Conservation (phyloP, 805 yeast genomes). For the Lachancea waltii region DNA sequence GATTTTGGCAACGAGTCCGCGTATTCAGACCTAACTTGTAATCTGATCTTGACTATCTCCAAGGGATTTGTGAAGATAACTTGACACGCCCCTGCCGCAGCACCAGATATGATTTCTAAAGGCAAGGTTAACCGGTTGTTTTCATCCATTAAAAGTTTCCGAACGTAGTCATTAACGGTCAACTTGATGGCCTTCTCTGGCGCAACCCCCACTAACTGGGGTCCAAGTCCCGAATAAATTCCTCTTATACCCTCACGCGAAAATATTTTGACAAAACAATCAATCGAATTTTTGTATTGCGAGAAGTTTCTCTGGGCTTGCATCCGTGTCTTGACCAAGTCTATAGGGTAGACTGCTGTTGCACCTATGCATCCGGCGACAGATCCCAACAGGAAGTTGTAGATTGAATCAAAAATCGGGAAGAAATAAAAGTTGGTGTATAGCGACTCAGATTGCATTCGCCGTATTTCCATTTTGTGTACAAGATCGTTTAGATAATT, state of each 20-base stretch:
- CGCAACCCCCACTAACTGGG: slow-evolving; percentile 94
- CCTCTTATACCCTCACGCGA: slow-evolving; percentile 76
- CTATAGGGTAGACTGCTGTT: slow-evolving; percentile 95
- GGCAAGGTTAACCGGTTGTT: slow-evolving; percentile 42
- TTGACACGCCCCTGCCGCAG: slow-evolving; percentile 93
- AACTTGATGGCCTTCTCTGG: slow-evolving; percentile 97
- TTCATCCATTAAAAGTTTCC: slow-evolving; percentile 59
- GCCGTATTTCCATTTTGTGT: slow-evolving; percentile 28
- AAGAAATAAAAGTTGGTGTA: slow-evolving; percentile 37
- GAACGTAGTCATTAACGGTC: slow-evolving; percentile 84
- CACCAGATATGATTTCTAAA: slow-evolving; percentile 83
- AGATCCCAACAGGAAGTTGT: slow-evolving; percentile 85
- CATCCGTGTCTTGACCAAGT: slow-evolving; percentile 92
- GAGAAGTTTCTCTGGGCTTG: slow-evolving; percentile 81
- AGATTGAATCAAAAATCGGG: slow-evolving; percentile 77
- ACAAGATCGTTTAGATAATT: slow-evolving; percentile 34
- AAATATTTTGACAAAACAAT: slow-evolving; percentile 77
- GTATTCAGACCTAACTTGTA: slow-evolving; percentile 85
- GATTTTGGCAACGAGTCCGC: slow-evolving; percentile 35
- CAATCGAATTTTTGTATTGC: slow-evolving; percentile 71
- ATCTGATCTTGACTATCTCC: slow-evolving; percentile 89
- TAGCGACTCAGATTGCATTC: slow-evolving; percentile 24
- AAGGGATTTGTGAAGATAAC: slow-evolving; percentile 93
- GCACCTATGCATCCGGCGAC: slow-evolving; percentile 98
- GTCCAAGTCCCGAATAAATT: slow-evolving; percentile 85